phyloP scores from a whole-genome alignment of 768 basidiomycete species.

The Suillus paluster region DNA sequence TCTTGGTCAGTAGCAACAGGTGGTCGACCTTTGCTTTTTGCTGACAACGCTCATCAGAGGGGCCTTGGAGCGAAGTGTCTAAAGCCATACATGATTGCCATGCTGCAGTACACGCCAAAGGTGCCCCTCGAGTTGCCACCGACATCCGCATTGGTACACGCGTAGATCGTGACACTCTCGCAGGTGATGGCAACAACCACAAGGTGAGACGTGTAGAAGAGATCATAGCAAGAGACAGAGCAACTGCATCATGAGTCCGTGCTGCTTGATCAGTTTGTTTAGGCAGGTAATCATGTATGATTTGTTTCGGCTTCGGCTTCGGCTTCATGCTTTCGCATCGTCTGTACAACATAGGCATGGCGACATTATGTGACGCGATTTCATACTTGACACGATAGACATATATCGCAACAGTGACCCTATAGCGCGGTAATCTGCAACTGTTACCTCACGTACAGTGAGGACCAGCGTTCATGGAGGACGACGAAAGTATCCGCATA shows the following conservation, averaged over 20 bases:
- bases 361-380: too few relatives aligned
- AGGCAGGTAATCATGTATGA: background rate
- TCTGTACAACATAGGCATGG: background rate
- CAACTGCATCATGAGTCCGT: constrained; percentile 5
- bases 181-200: constrained; percentile 73
- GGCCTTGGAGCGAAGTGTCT: constrained; percentile 84
- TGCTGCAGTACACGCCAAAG: constrained; percentile 78
- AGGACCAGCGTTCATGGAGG: background rate
- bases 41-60: constrained; percentile 49
- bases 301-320: background rate
- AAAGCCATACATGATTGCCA: constrained; percentile 93
- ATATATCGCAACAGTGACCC: background rate
- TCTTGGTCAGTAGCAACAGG: constrained; percentile 51
- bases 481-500: background rate
- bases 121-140: constrained; percentile 79
- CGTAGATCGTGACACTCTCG: constrained; percentile 62
- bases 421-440: background rate
- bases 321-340: background rate
- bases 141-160: constrained; percentile 97
- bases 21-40: background rate
- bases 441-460: background rate
- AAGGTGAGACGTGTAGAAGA: constrained; percentile 85
- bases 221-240: constrained; percentile 56
- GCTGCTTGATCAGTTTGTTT: background rate
- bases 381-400: background rate